These are phyloP conservation scores for Paramecium octaurelia DNA, from an alignment of 73 alveolate species.

Conservation along the genomic window DNA sequence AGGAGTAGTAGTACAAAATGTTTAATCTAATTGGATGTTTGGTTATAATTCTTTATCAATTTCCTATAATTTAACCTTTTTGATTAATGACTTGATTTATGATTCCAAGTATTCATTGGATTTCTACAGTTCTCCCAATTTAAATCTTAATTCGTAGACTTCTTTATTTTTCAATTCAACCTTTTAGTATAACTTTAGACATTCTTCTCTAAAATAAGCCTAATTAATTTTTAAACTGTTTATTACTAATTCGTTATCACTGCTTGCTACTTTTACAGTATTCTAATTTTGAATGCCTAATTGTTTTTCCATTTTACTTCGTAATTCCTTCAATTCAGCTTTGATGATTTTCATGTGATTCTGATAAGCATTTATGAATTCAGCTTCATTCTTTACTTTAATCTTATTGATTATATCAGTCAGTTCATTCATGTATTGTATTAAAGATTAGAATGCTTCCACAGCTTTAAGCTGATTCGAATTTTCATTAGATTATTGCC, in stretches of 20 bases:
- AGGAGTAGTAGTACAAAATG: slow-evolving; percentile 41
- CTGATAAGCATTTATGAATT: slow-evolving; percentile 39
- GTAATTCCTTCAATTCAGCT: slow-evolving; percentile 34
- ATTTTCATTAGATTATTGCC: background rate
- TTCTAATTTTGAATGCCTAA: background rate
- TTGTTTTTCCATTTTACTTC: slow-evolving; percentile 16
- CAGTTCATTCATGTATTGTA: background rate
- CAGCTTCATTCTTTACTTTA: slow-evolving; percentile 45
- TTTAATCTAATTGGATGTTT: background rate
- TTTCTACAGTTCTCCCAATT: background rate
- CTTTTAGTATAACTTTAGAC: background rate
- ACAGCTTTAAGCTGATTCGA: background rate
- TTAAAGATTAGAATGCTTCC: background rate
- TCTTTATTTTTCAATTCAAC: slow-evolving; percentile 21
- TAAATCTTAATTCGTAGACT: background rate
- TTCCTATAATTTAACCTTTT: background rate
- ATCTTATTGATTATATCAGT: background rate
- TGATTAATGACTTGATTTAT: background rate
- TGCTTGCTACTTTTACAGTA: background rate
- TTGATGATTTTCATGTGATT: slow-evolving; percentile 36
- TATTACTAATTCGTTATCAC: slow-evolving; percentile 10
- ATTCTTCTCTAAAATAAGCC: slow-evolving; percentile 42
- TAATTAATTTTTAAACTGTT: background rate
- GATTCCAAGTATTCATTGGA: background rate
- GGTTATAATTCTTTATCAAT: background rate